Conservation (phyloP, 164 flowering plant species). For the Vitis cinerea region DNA sequence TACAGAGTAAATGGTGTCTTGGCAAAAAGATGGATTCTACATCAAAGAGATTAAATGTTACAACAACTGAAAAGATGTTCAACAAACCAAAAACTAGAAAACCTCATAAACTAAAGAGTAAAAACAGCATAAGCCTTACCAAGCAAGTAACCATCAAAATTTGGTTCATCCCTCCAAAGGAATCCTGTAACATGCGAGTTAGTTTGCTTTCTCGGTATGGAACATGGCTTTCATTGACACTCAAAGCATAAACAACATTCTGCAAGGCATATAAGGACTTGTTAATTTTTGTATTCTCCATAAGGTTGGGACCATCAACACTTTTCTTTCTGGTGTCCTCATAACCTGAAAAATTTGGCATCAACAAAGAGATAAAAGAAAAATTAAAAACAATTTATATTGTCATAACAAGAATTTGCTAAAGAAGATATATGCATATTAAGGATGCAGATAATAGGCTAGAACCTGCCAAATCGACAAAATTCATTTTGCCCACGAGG, state of each 20-base stretch:
- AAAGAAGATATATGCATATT: background rate
- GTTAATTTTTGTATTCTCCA: slow-evolving; percentile 46
- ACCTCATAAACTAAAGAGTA: background rate
- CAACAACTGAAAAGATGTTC: background rate
- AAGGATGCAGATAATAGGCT: background rate
- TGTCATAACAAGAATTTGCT: background rate
- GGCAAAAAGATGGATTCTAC: slow-evolving; percentile 57
- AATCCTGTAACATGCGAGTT: slow-evolving; percentile 64
- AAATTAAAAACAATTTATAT: background rate
- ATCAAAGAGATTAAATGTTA: slow-evolving; percentile 2
- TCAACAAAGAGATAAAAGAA: background rate
- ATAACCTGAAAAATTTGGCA: slow-evolving; percentile 44
- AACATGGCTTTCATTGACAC: slow-evolving; percentile 47
- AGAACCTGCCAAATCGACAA: slow-evolving; percentile 79
- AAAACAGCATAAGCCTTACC: slow-evolving; percentile 36
- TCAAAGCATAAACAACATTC: slow-evolving; percentile 61
- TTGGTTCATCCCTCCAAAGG: slow-evolving; percentile 47
- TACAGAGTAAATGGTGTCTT: slow-evolving; percentile 52
- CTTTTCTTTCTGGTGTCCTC: slow-evolving; percentile 52
- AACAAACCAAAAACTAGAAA: background rate
- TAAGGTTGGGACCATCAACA: slow-evolving; percentile 25
- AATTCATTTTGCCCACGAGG: slow-evolving; percentile 52
- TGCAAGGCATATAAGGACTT: slow-evolving; percentile 56
- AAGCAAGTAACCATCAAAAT: slow-evolving; percentile 59
- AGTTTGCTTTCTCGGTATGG: slow-evolving; percentile 78